These are phyloP conservation scores for Friedmanniomyces simplex DNA, from an alignment of 495 filamentous ascomycete species.

Conservation along the genomic window DNA sequence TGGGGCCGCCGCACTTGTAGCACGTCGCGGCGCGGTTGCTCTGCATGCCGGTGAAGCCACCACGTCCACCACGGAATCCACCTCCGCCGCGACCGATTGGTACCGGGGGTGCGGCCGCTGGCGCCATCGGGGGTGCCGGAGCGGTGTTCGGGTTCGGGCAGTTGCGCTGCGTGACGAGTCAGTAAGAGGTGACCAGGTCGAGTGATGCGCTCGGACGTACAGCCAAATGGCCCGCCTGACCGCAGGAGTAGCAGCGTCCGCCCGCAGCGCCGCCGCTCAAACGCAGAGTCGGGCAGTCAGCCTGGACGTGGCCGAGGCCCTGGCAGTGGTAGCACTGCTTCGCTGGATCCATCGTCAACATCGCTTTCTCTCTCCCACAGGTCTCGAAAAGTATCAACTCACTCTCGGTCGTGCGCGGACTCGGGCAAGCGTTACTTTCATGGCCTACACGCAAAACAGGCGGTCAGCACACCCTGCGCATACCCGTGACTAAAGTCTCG, in stretches of 20 bases:
- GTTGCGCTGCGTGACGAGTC: slow-evolving; percentile 48
- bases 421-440: slow-evolving; percentile 94
- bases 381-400: slow-evolving; percentile 27
- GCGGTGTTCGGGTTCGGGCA: slow-evolving; percentile 63
- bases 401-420: slow-evolving; percentile 91
- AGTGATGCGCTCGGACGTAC: slow-evolving; percentile 34
- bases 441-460: slow-evolving; percentile 53
- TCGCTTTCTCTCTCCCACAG: not conserved
- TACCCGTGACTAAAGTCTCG: not conserved
- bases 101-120: slow-evolving; percentile 35
- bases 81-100: slow-evolving; percentile 53
- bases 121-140: slow-evolving; percentile 37
- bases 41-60: slow-evolving; percentile 51
- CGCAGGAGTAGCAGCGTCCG: slow-evolving; percentile 93
- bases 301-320: slow-evolving; percentile 95
- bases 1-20: slow-evolving; percentile 98
- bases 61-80: slow-evolving; percentile 50
- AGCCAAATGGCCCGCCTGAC: slow-evolving; percentile 81
- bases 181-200: not conserved
- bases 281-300: slow-evolving; percentile 94
- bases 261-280: slow-evolving; percentile 68
- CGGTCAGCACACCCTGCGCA: slow-evolving; percentile 13
- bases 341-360: slow-evolving; percentile 38
- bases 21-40: slow-evolving; percentile 79
- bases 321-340: slow-evolving; percentile 99